Evolutionary conservation across 1,139 yeast species (phyloP).

Genomic region (Pichia sp.): DNA sequence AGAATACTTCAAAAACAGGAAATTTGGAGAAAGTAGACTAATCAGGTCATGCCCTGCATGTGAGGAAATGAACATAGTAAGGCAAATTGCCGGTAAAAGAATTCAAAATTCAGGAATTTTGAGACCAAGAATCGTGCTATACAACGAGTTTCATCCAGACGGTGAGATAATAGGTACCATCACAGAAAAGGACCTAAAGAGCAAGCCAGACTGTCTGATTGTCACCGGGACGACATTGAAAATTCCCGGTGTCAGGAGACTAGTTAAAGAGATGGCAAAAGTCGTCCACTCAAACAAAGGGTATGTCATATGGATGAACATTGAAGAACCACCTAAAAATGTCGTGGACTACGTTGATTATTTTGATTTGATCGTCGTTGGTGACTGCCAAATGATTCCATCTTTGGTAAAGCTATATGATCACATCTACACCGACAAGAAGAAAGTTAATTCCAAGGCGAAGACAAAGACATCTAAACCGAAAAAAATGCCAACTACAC

Average conservation of each 20-base stretch:
- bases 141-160: conserved; percentile 86
- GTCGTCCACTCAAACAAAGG: conserved; percentile 59
- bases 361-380: conserved; percentile 51
- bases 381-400: conserved; percentile 55
- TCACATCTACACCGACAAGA: conserved; percentile 11
- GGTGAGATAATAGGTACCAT: conserved; percentile 77
- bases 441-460: not conserved
- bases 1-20: conserved; percentile 24
- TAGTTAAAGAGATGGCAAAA: conserved; percentile 66
- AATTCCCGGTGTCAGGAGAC: conserved; percentile 78
- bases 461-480: not conserved
- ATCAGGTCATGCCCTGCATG: conserved; percentile 57
- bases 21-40: conserved; percentile 20
- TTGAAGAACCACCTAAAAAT: conserved; percentile 48
- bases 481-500: too few relatives aligned
- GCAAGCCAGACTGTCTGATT: conserved; percentile 69
- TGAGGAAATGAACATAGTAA: conserved; percentile 45
- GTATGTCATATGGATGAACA: conserved; percentile 53
- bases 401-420: conserved; percentile 26
- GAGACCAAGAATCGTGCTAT: conserved; percentile 77
- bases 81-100: conserved; percentile 61
- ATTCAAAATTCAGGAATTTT: conserved; percentile 70
- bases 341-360: conserved; percentile 47
- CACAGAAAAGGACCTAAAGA: conserved; percentile 58
- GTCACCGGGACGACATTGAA: conserved; percentile 84